Evolutionary conservation across 805 yeast species (phyloP).

Genomic region (Naumovozyma baii): DNA sequence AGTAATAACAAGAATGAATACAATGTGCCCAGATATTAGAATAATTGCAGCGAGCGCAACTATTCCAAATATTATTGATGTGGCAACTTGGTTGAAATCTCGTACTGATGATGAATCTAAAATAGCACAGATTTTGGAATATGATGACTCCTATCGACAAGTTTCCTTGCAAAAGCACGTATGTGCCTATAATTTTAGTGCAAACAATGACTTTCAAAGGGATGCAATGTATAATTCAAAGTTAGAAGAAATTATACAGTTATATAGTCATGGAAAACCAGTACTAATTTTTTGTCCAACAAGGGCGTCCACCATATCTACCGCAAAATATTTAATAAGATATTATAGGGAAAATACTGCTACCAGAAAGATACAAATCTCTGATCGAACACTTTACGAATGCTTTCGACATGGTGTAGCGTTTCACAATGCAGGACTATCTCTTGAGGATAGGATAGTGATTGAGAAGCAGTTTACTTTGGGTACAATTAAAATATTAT

Average conservation of each 20-base stretch:
- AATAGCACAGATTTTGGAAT: slow-evolving; percentile 32
- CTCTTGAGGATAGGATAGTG: slow-evolving; percentile 35
- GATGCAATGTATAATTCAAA: slow-evolving; percentile 38
- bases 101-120: slow-evolving; percentile 6
- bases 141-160: slow-evolving; percentile 41
- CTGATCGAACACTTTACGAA: slow-evolving; percentile 8
- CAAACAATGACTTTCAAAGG: slow-evolving; percentile 39
- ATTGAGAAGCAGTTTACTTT: slow-evolving; percentile 38
- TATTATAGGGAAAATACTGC: slow-evolving; percentile 8
- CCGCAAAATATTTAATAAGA: slow-evolving; percentile 34
- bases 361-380: slow-evolving; percentile 1
- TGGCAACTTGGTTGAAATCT: slow-evolving; percentile 37
- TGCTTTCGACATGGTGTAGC: slow-evolving; percentile 34
- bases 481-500: slow-evolving; percentile 37
- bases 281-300: slow-evolving; percentile 46
- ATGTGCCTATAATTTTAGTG: slow-evolving; percentile 33
- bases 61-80: slow-evolving; percentile 41
- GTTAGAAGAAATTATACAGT: slow-evolving; percentile 32
- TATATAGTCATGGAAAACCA: slow-evolving; percentile 35
- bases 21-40: slow-evolving; percentile 30
- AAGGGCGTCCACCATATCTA: slow-evolving; percentile 37
- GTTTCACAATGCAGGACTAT: slow-evolving; percentile 51
- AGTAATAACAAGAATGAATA: slow-evolving; percentile 40
- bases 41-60: slow-evolving; percentile 45
- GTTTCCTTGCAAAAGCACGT: slow-evolving; percentile 36